Percentiles rank a stretch among this genome's conserved stretches.
These are phyloP conservation scores for Eleusine indica DNA, from an alignment of 176 grass and related monocot genomes.

Conservation along the genomic window DNA sequence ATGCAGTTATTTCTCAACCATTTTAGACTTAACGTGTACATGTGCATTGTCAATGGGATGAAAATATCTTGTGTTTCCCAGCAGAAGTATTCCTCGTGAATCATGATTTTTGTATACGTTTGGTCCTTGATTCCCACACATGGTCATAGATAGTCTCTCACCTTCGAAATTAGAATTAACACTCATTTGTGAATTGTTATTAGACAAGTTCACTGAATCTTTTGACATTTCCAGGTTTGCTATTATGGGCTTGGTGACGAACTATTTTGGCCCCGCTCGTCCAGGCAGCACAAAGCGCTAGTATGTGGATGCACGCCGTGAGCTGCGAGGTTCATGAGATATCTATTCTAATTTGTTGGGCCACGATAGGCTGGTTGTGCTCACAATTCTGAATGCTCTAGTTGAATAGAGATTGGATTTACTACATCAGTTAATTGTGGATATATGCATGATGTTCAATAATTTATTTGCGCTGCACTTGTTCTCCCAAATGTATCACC, in stretches of 20 bases:
- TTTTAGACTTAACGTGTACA: background rate
- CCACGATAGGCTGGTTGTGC: background rate
- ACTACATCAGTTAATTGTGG: background rate
- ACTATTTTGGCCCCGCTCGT: conserved; percentile 79
- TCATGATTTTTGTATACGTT: background rate
- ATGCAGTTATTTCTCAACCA: background rate
- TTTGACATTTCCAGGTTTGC: conserved; percentile 73
- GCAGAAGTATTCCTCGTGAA: background rate
- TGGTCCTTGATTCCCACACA: background rate
- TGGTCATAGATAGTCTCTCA: conserved; percentile 14
- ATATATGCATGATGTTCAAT: conserved; percentile 15
- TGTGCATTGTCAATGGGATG: background rate
- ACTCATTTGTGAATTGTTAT: background rate
- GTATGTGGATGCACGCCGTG: conserved; percentile 3
- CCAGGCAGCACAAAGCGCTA: conserved; percentile 56
- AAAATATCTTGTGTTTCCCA: background rate
- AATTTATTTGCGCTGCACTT: conserved; percentile 20
- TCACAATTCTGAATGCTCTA: conserved; percentile 13
- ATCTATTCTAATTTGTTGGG: background rate
- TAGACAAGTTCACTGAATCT: conserved; percentile 11
- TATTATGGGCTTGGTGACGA: conserved; percentile 92
- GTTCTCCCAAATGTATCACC: background rate
- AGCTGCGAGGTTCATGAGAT: background rate
- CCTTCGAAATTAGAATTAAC: background rate
- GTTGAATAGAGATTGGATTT: background rate